Conservation (phyloP, 768 basidiomycete species). For the Termitomyces sp. region DNA sequence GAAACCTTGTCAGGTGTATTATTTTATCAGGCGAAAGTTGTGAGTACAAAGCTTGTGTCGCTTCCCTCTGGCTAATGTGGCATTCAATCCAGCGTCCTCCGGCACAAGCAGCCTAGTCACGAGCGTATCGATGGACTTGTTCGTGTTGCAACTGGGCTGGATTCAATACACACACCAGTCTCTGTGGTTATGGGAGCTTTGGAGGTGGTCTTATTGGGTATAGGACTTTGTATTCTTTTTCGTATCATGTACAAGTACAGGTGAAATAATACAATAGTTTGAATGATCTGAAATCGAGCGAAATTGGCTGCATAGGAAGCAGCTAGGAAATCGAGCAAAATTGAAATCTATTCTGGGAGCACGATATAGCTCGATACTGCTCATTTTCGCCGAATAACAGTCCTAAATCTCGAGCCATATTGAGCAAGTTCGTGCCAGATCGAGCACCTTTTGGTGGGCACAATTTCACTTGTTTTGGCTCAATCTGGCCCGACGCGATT, state of each 20-base stretch:
- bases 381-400: background rate
- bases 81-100: background rate
- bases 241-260: no score
- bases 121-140: no score
- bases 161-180: no score
- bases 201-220: background rate
- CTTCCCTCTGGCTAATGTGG: background rate
- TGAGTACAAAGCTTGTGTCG: background rate
- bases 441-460: background rate
- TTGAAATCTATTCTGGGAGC: background rate
- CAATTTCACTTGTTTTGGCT: background rate
- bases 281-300: background rate
- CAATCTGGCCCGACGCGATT: no score
- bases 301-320: background rate
- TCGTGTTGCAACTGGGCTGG: no score
- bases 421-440: background rate
- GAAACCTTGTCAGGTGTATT: background rate
- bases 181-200: background rate
- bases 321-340: background rate
- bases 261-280: background rate
- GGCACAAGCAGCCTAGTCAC: background rate
- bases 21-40: background rate
- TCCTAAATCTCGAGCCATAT: background rate
- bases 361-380: background rate
- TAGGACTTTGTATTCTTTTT: background rate